Percentiles rank a stretch among this genome's conserved stretches.
phyloP scores from a whole-genome alignment of 2,329 filamentous ascomycete species.

The Botrytis porri region DNA sequence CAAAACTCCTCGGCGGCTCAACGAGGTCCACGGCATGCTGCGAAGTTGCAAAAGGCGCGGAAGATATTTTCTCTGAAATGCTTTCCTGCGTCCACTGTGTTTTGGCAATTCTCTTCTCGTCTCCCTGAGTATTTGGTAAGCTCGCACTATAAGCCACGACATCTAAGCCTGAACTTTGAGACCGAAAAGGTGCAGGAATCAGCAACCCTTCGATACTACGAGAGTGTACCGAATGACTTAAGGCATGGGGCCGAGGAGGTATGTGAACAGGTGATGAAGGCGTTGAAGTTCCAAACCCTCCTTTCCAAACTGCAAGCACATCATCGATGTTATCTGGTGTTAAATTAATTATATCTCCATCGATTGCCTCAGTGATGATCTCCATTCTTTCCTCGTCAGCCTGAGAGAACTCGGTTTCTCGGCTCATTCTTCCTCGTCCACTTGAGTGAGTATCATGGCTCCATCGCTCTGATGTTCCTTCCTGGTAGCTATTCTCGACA shows the following conservation, averaged over 20 bases:
- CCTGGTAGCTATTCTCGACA: neutral
- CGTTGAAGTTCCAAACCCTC: neutral
- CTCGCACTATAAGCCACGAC: neutral
- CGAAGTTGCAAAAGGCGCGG: neutral
- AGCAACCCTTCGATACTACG: neutral
- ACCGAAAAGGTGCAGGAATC: neutral
- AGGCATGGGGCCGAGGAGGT: neutral
- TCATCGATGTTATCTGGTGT: neutral
- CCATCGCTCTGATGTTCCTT: neutral
- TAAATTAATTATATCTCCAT: neutral
- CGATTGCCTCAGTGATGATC: neutral
- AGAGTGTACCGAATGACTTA: neutral
- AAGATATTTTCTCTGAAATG: neutral
- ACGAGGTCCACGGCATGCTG: neutral
- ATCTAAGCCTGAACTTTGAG: neutral
- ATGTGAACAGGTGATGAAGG: neutral
- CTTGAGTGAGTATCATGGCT: neutral
- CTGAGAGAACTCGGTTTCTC: neutral
- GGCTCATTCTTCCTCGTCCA: neutral
- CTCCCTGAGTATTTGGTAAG: neutral
- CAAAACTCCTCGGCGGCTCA: neutral
- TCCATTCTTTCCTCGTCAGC: neutral
- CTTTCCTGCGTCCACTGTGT: neutral
- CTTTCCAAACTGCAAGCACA: constrained; percentile 8
- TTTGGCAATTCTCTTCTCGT: neutral